Conservation (phyloP, 1,284 basidiomycete genomes). For the Thelephora terrestris region DNA sequence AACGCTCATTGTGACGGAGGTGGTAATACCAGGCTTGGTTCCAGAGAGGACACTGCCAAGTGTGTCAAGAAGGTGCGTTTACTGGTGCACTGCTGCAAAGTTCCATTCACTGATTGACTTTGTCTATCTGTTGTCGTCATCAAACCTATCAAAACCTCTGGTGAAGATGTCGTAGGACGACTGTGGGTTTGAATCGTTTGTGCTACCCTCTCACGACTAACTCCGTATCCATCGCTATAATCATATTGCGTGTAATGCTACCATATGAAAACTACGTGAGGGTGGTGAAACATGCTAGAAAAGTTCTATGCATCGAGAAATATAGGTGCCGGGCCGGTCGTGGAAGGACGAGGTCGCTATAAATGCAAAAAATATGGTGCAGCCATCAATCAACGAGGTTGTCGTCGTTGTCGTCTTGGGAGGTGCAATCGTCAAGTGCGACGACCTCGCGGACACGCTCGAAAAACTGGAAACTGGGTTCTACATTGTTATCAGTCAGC, state of each 20-base stretch:
- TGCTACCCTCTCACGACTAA: background rate
- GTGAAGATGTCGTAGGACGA: constrained; percentile 39
- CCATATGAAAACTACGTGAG: too few species aligned
- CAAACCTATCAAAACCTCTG: constrained; percentile 50
- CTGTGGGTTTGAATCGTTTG: background rate
- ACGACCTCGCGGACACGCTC: constrained; percentile 42
- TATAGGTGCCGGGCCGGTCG: too few species aligned
- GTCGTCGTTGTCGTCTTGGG: constrained; percentile 28
- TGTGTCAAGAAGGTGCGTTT: constrained; percentile 74
- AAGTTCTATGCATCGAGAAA: too few species aligned
- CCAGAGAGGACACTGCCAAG: constrained; percentile 79
- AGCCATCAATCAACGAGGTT: background rate
- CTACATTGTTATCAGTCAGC: background rate
- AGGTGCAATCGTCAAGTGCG: constrained; percentile 37
- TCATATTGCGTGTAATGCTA: too few species aligned
- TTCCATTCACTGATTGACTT: constrained; percentile 6
- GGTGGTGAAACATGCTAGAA: background rate
- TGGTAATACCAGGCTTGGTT: constrained; percentile 90
- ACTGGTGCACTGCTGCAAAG: constrained; percentile 2
- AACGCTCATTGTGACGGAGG: constrained; percentile 73
- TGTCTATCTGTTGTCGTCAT: constrained; percentile 66
- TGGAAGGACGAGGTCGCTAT: too few species aligned
- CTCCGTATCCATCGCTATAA: background rate
- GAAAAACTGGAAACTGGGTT: constrained; percentile 36
- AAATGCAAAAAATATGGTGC: too few species aligned